phyloP scores from a whole-genome alignment of 805 yeast genomes.

The Metschnikowia colocasiae region DNA sequence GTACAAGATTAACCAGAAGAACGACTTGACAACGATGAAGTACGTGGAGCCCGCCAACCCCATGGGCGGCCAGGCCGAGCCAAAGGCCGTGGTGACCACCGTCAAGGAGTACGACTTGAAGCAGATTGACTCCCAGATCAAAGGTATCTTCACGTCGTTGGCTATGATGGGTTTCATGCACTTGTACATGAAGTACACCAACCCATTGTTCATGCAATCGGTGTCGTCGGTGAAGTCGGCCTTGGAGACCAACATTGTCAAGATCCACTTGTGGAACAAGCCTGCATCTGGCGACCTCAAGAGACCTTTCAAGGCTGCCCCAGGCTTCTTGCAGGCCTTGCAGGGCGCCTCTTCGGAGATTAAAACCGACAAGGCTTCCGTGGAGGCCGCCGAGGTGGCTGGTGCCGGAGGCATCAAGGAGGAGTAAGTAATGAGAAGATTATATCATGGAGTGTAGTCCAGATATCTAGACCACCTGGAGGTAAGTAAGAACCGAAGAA shows the following conservation, averaged over 20 bases:
- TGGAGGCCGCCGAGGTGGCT: slow-evolving; percentile 77
- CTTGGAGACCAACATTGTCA: slow-evolving; percentile 82
- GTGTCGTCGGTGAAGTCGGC: slow-evolving; percentile 88
- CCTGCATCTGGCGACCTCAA: slow-evolving; percentile 86
- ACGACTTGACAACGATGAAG: slow-evolving; percentile 88
- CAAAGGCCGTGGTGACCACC: slow-evolving; percentile 80
- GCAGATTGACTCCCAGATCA: slow-evolving; percentile 76
- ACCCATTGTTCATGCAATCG: slow-evolving; percentile 94
- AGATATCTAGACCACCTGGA: too few relatives aligned
- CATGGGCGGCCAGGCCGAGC: slow-evolving; percentile 69
- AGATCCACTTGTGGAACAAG: slow-evolving; percentile 81
- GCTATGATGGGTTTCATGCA: slow-evolving; percentile 99
- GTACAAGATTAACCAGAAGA: slow-evolving; percentile 60
- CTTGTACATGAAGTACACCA: slow-evolving; percentile 93
- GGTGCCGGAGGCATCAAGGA: slow-evolving; percentile 89
- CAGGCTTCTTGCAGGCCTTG: slow-evolving; percentile 51
- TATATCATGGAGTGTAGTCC: too few relatives aligned
- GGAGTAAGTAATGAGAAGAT: slow-evolving; percentile 44
- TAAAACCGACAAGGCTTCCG: slow-evolving; percentile 83
- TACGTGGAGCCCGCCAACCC: slow-evolving; percentile 83
- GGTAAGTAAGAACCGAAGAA: too few relatives aligned
- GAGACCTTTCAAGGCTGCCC: slow-evolving; percentile 92
- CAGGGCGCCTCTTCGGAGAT: slow-evolving; percentile 55
- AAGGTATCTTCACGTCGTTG: slow-evolving; percentile 78
- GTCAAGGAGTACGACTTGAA: slow-evolving; percentile 91